A percentile compares a stretch with the other conserved stretches of the same genome.
Conservation (phyloP, 2,329 filamentous ascomycete species). For the Colletotrichum sansevieriae region DNA sequence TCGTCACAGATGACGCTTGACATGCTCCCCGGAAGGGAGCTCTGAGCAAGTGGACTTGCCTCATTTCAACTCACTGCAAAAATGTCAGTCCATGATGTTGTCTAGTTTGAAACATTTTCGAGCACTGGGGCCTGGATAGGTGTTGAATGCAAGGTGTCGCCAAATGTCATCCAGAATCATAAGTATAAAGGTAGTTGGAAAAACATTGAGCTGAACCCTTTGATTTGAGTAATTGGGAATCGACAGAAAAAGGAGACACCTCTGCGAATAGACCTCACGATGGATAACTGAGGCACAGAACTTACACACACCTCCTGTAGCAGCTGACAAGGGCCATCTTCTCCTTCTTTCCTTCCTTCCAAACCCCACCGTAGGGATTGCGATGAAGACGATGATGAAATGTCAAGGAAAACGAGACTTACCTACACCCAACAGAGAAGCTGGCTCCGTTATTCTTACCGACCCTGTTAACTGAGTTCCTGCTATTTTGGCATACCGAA, state of each 20-base stretch:
- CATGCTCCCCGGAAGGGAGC: constrained; percentile 12
- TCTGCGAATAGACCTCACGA: too few relatives aligned
- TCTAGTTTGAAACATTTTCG: not conserved
- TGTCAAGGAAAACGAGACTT: not conserved
- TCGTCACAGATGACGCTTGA: not conserved
- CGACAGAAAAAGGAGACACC: not conserved
- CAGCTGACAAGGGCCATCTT: too few relatives aligned
- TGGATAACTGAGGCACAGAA: too few relatives aligned
- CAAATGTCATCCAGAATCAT: not conserved
- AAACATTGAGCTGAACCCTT: too few relatives aligned
- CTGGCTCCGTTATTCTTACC: not conserved
- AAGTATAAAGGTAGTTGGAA: not conserved
- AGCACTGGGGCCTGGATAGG: not conserved
- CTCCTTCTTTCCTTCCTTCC: too few relatives aligned
- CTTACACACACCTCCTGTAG: too few relatives aligned
- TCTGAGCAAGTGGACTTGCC: constrained; percentile 30
- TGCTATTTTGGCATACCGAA: not conserved
- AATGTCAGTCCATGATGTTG: constrained; percentile 6
- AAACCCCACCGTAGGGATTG: too few relatives aligned
- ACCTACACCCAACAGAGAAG: not conserved
- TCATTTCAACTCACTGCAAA: constrained; percentile 22
- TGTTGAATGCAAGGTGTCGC: not conserved
- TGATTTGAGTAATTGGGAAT: too few relatives aligned
- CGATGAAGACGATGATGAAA: not conserved
- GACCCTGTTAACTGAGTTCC: too few relatives aligned